phyloP scores from a whole-genome alignment of 768 basidiomycete species.

The Zangia roseola region DNA sequence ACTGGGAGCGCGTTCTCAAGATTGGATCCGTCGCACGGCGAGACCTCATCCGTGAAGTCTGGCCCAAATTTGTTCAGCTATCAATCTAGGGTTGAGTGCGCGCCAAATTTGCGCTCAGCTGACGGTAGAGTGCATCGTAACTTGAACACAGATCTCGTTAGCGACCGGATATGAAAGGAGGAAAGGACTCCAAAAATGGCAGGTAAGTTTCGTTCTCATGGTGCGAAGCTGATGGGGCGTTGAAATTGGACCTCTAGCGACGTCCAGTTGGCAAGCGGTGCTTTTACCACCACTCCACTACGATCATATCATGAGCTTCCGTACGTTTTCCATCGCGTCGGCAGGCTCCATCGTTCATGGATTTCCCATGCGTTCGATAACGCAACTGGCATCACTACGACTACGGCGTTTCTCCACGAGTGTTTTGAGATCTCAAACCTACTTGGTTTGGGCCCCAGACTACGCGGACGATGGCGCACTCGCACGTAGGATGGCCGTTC shows the following conservation, averaged over 20 bases:
- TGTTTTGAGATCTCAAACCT: slow-evolving; percentile 9
- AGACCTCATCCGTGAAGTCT: slow-evolving; percentile 58
- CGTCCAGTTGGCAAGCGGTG: not conserved
- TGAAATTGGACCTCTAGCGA: not conserved
- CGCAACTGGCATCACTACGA: too few relatives aligned
- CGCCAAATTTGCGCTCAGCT: too few relatives aligned
- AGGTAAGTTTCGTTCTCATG: slow-evolving; percentile 1
- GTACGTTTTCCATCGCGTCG: not conserved
- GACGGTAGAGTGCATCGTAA: too few relatives aligned
- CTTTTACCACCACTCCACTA: slow-evolving; percentile 1
- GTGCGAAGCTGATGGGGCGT: slow-evolving; percentile 3
- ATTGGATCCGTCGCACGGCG: slow-evolving; percentile 51
- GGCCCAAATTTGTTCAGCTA: slow-evolving; percentile 48
- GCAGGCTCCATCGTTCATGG: not conserved
- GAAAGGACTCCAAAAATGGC: slow-evolving; percentile 1
- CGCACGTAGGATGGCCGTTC: slow-evolving; percentile 54
- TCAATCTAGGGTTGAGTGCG: too few relatives aligned
- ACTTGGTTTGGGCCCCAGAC: slow-evolving; percentile 66
- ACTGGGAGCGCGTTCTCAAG: slow-evolving; percentile 38
- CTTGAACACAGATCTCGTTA: not conserved
- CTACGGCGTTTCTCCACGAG: slow-evolving; percentile 14
- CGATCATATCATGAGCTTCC: not conserved
- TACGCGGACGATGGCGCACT: slow-evolving; percentile 57
- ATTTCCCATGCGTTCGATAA: not conserved
- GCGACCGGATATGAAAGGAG: not conserved